These are phyloP conservation scores for Cystobasidium tubakii DNA, from an alignment of 768 basidiomycete genomes.

Conservation along the genomic window DNA sequence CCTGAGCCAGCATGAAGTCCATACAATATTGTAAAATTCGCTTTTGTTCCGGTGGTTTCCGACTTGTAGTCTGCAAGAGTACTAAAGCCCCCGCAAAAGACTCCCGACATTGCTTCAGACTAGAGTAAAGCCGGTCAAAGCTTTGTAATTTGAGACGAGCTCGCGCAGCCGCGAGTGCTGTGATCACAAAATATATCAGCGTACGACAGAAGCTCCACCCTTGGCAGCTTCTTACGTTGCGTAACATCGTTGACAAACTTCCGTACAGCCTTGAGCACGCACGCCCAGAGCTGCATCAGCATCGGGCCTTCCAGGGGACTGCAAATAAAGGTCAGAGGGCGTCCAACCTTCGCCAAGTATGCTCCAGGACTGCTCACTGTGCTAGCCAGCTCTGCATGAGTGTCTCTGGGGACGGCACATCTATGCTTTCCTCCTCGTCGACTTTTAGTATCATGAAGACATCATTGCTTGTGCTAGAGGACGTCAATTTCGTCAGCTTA, in stretches of 20 bases:
- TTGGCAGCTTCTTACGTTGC: too few relatives aligned
- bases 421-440: conserved; percentile 2
- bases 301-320: not conserved
- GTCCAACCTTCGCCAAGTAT: too few relatives aligned
- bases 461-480: conserved; percentile 19
- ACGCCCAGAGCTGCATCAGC: conserved; percentile 31
- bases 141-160: not conserved
- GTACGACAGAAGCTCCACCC: too few relatives aligned
- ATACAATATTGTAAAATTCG: not conserved
- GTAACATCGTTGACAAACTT: conserved; percentile 16
- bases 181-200: not conserved
- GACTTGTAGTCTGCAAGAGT: not conserved
- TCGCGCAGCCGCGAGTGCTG: conserved; percentile 11
- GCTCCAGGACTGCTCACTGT: not conserved
- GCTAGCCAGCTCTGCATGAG: not conserved
- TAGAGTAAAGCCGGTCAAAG: conserved; percentile 1
- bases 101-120: not conserved
- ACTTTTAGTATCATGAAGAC: conserved; percentile 1
- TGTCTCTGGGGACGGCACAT: not conserved
- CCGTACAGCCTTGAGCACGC: not conserved
- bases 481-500: not conserved
- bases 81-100: not conserved
- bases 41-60: conserved; percentile 4
- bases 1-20: conserved; percentile 28
- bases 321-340: not conserved